Base-by-base conservation (phyloP, 345 rosid species). In the Citrus hindsii region DNA sequence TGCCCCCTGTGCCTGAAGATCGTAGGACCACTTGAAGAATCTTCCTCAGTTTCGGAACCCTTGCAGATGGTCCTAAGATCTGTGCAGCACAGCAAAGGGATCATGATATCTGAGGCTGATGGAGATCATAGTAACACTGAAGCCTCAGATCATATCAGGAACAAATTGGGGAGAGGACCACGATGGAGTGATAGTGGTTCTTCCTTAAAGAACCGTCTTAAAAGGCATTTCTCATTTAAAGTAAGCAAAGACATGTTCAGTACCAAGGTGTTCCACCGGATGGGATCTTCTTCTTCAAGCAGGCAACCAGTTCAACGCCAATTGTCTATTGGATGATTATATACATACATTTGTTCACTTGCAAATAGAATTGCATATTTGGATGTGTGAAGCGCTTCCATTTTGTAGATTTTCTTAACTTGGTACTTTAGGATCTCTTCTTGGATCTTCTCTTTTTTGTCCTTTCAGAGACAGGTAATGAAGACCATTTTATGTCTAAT, bases 1-100 rank as follows among this genome's bases (percentile, higher is more conserved):
- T 91, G 95, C 79, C 98, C 94, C 65, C 69, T 79, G 58, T 95
- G 97, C 79, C 82, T 85, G 81, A 87, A 91, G 83, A 84, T 79
- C 67, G 33, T 85, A n/a, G 87, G 86, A 75, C 67, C 77, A 37
- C 48, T 77, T 2, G 90, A 88, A 59, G 94, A 88, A 76, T 83
- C 88, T 27, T 40, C 83, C 19, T 83, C 85, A 18, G 77, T 81
- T 42, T 83, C 94, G 16, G 97, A 92, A 81, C 89, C 95, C 24
- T 84, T 93, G 87, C 88, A 89, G 74, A 76, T 83, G 86, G 93
- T 92, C 38, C 76, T 93, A 56, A 92, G 90, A 79, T 85, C 97
- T 28, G 77, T 90, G 19, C 79, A 92, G 75, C 90, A 87, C 80
- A 90, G 86, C 85, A 82, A 84, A 82, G 88, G 87, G 73, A 78